These are phyloP conservation scores for Epicoccum sorghinum DNA, from an alignment of 2,329 filamentous ascomycete genomes.

Conservation along the genomic window DNA sequence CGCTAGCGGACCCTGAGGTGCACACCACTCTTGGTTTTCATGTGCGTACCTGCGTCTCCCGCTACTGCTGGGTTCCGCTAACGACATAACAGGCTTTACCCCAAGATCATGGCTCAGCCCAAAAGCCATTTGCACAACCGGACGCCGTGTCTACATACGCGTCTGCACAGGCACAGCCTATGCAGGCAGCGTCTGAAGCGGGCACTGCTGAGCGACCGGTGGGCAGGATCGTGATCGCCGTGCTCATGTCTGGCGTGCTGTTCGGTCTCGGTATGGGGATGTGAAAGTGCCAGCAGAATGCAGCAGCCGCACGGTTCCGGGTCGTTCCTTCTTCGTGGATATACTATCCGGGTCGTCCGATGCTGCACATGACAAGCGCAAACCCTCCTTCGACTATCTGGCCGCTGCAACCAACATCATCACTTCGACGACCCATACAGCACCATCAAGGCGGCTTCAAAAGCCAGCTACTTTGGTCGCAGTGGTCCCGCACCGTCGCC, in stretches of 20 bases:
- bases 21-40: background rate
- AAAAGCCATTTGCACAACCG: background rate
- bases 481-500: no score
- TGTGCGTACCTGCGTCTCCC: background rate
- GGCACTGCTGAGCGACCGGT: constrained; percentile 9
- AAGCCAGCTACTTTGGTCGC: no score
- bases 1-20: constrained; percentile 1
- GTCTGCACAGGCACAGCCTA: background rate
- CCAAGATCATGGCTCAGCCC: background rate
- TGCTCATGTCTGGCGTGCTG: constrained; percentile 7
- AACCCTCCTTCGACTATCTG: no score
- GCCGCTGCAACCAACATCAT: no score
- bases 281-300: background rate
- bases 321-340: background rate
- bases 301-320: background rate
- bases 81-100: background rate
- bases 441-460: no score
- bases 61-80: background rate
- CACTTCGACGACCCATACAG: no score
- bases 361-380: no score
- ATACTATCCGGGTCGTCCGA: no score
- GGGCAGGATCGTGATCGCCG: constrained; percentile 11
- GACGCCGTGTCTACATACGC: background rate
- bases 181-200: constrained; percentile 17
- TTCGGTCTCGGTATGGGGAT: constrained; percentile 18